A percentile compares a stretch with the other conserved stretches of the same genome.
phyloP scores from a whole-genome alignment of 352 stramenopile genomes.

The Globisporangium parvum region DNA sequence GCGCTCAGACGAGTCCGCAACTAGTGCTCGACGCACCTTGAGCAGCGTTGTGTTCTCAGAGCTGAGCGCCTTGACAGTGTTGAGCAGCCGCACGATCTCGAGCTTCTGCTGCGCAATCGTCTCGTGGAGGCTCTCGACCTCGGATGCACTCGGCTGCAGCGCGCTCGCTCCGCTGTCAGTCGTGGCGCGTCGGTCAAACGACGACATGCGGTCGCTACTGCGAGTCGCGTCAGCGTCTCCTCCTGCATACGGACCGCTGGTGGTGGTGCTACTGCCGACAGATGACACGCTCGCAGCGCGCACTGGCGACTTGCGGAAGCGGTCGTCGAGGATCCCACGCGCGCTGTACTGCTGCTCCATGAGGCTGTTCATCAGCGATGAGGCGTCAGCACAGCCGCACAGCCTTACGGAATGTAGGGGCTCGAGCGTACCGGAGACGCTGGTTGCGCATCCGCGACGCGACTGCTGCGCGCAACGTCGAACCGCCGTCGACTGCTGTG shows the following conservation, averaged over 20 bases:
- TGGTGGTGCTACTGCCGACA: background rate
- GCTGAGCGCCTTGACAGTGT: conserved; percentile 81
- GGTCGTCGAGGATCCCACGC: conserved; percentile 28
- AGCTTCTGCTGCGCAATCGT: conserved; percentile 67
- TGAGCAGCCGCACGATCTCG: conserved; percentile 76
- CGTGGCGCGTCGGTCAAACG: too few species aligned
- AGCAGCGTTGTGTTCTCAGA: conserved; percentile 79
- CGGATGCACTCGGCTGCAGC: conserved; percentile 2
- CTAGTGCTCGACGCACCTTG: conserved; percentile 50
- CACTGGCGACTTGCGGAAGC: conserved; percentile 17
- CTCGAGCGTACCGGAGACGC: conserved; percentile 34
- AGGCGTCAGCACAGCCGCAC: background rate
- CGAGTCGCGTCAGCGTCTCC: background rate
- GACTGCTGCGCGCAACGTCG: conserved; percentile 68
- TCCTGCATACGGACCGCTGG: background rate
- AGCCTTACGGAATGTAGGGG: too few species aligned
- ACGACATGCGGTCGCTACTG: background rate
- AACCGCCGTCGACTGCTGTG: conserved; percentile 66
- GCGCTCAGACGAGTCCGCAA: too few species aligned
- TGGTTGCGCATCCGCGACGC: conserved; percentile 83
- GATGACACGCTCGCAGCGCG: background rate
- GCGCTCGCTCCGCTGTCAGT: too few species aligned
- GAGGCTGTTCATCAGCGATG: conserved; percentile 41
- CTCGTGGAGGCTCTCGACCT: conserved; percentile 46
- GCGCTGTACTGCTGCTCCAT: conserved; percentile 78